phyloP scores from a whole-genome alignment of 768 basidiomycete genomes.

The Goffeauzyma gilvescens region DNA sequence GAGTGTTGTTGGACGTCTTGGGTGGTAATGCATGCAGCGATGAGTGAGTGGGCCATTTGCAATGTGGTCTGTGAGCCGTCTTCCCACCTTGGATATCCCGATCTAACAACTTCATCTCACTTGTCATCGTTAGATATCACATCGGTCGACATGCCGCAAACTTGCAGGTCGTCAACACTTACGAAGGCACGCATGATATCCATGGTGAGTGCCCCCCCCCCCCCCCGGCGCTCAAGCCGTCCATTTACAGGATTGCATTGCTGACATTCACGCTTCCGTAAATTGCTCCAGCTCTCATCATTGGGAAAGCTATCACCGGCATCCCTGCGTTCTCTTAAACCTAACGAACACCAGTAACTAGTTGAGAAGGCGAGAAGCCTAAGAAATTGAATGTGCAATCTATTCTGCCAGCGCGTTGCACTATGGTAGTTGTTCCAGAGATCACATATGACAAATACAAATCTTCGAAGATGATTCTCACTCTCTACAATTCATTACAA shows the following conservation, averaged over 20 bases:
- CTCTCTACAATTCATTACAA: too few species aligned
- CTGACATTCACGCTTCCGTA: not conserved
- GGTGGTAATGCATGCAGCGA: constrained; percentile 87
- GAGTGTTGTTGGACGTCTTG: constrained; percentile 67
- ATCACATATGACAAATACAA: too few species aligned
- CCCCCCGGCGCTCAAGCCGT: constrained; percentile 17
- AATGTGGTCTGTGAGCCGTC: not conserved
- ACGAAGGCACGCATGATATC: constrained; percentile 48
- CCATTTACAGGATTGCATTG: not conserved
- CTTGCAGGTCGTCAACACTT: constrained; percentile 86
- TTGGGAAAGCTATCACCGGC: constrained; percentile 83
- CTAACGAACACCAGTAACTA: too few species aligned
- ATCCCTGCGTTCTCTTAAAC: constrained; percentile 50
- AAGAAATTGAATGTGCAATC: too few species aligned
- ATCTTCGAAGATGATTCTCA: too few species aligned
- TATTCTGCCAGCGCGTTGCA: too few species aligned
- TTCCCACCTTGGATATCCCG: too few species aligned
- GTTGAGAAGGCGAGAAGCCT: too few species aligned
- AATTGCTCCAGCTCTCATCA: constrained; percentile 44
- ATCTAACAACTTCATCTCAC: too few species aligned
- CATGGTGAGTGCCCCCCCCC: constrained; percentile 34
- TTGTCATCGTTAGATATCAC: too few species aligned
- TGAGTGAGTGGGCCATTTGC: constrained; percentile 44
- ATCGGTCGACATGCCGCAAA: constrained; percentile 89
- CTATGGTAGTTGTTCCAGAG: too few species aligned